phyloP scores from a whole-genome alignment of 176 grass and related monocot genomes.

The Coix lacrymajobi region DNA sequence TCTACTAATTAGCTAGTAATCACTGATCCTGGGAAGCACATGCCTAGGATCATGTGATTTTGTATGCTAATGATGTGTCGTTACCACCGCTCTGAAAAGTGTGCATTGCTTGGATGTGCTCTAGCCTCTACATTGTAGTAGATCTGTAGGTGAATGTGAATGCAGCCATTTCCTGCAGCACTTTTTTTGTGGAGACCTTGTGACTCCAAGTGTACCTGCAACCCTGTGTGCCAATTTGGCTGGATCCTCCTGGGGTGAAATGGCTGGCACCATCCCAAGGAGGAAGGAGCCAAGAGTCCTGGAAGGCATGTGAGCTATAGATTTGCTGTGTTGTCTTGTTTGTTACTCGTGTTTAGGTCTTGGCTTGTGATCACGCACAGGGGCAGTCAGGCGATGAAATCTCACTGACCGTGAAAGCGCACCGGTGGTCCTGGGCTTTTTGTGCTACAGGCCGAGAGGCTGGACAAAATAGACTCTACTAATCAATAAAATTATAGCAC shows the following conservation, averaged over 20 bases:
- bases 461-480: slow-evolving; percentile 38
- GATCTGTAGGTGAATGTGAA: neutral
- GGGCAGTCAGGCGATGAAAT: slow-evolving; percentile 16
- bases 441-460: neutral
- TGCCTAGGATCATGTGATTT: slow-evolving; percentile 36
- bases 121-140: neutral
- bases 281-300: slow-evolving; percentile 38
- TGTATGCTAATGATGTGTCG: slow-evolving; percentile 33
- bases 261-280: slow-evolving; percentile 9
- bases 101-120: slow-evolving; percentile 1
- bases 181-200: slow-evolving; percentile 28
- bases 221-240: slow-evolving; percentile 11
- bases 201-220: slow-evolving; percentile 32
- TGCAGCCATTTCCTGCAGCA: slow-evolving; percentile 16
- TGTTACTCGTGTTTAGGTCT: neutral
- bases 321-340: slow-evolving; percentile 28
- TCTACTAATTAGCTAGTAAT: slow-evolving; percentile 7
- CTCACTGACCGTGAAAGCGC: neutral
- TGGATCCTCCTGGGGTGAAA: slow-evolving; percentile 9
- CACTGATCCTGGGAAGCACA: neutral
- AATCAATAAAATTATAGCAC: neutral
- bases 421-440: neutral
- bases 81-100: slow-evolving; percentile 4
- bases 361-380: slow-evolving; percentile 2
- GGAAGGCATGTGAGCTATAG: slow-evolving; percentile 44